Percentiles rank a stretch among this genome's conserved stretches.
Conservation (phyloP, 139 green algal species). For the Mesostigma viride region DNA sequence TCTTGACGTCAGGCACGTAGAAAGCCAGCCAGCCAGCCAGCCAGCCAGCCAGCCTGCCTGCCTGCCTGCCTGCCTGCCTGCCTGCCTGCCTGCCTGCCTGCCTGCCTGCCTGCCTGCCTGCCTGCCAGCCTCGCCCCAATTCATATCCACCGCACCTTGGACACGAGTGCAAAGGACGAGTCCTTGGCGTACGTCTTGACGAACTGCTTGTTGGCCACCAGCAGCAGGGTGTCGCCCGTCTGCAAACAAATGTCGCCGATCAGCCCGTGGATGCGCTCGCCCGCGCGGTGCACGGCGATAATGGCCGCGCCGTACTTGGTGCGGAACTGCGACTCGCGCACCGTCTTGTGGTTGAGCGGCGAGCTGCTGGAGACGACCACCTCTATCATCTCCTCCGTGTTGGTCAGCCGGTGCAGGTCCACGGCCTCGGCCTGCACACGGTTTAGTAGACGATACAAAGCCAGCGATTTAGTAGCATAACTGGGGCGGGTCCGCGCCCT, state of each 20-base stretch:
- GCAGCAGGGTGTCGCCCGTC: slow-evolving; percentile 44
- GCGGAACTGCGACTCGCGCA: slow-evolving; percentile 55
- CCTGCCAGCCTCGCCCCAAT: too few relatives aligned
- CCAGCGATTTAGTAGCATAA: too few relatives aligned
- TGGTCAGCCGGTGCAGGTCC: slow-evolving; percentile 19
- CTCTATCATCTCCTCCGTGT: slow-evolving; percentile 39
- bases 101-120: too few relatives aligned
- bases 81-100: too few relatives aligned
- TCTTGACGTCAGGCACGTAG: too few relatives aligned
- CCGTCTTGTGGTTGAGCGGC: slow-evolving; percentile 34
- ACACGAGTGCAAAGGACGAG: too few relatives aligned
- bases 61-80: too few relatives aligned
- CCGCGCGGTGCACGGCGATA: slow-evolving; percentile 55
- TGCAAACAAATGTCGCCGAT: slow-evolving; percentile 46
- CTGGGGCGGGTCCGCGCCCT: too few relatives aligned
- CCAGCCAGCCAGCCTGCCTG: too few relatives aligned
- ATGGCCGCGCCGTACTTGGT: slow-evolving; percentile 61
- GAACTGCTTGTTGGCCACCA: slow-evolving; percentile 45
- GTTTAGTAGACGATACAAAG: too few relatives aligned
- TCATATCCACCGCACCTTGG: too few relatives aligned
- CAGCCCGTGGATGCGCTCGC: slow-evolving; percentile 20
- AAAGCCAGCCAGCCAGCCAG: too few relatives aligned
- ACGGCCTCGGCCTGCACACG: not conserved
- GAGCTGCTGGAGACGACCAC: slow-evolving; percentile 41
- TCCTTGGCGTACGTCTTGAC: slow-evolving; percentile 33